These are phyloP conservation scores for Penicillium concentricum DNA, from an alignment of 2,329 filamentous ascomycete species.

Conservation along the genomic window DNA sequence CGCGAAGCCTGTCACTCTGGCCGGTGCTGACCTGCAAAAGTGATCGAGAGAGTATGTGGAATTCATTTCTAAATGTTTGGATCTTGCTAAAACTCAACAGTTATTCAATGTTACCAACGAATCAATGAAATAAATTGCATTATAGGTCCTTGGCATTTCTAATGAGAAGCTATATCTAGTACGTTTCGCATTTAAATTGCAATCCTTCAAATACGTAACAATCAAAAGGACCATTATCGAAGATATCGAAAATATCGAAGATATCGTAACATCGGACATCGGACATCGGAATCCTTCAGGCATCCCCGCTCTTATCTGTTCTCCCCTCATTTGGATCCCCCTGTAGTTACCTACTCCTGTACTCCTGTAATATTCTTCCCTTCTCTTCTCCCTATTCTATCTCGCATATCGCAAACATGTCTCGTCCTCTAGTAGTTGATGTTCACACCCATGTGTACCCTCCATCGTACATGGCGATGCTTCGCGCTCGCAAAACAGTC, in stretches of 20 bases:
- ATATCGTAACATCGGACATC: not conserved
- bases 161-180: not conserved
- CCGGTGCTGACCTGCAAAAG: slow-evolving; percentile 8
- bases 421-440: slow-evolving; percentile 52
- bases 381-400: not conserved
- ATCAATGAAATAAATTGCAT: not conserved
- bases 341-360: too few relatives aligned
- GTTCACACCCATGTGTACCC: slow-evolving; percentile 66
- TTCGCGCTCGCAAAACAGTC: slow-evolving; percentile 51
- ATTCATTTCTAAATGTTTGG: too few relatives aligned
- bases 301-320: slow-evolving; percentile 7
- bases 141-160: not conserved
- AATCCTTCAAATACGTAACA: not conserved
- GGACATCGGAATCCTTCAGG: not conserved
- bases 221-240: not conserved
- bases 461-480: slow-evolving; percentile 57
- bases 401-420: slow-evolving; percentile 7
- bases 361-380: not conserved
- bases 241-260: not conserved
- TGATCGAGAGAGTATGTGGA: not conserved
- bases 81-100: not conserved
- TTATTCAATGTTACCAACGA: not conserved
- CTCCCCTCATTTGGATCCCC: slow-evolving; percentile 3
- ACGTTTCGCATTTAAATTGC: not conserved
- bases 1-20: slow-evolving; percentile 18